Evolutionary conservation across 83 land plant genomes (phyloP), one percentile per base, ranked within the genome.

Genomic region (Picea abies): DNA sequence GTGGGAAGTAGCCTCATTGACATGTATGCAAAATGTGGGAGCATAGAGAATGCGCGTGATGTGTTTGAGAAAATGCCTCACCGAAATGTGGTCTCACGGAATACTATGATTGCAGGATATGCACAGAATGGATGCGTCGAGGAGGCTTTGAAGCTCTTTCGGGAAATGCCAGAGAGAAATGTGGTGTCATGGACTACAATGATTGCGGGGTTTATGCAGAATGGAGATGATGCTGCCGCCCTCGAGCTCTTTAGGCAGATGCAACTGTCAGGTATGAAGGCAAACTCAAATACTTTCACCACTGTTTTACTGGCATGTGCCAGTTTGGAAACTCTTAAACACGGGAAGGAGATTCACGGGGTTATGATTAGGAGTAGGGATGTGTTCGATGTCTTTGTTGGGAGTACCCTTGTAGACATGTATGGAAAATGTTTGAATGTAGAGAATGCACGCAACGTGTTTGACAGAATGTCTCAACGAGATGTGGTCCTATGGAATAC

Each of bases 71-170:
- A 12, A 82, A 88, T 41, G 90, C 89, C 0, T 44, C 19, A 75
- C 47, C 89, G 83, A 6, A 85, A 92, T 81, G 88, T 90, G n/a
- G 78, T 92, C 44, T 86, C 87, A 3, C 89, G 86, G 83, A 92
- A 90, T 70, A 87, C 91, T 60, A 79, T 90, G 25, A 84, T 92
- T 1, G 90, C 88, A 62, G 87, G 90, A 92, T 92, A 92, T 78
- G 88, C 85, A 14, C 90, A 92, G 64, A 90, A 89, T 75, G 90
- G 85, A 1, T 72, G 47, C 15, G 63, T 92, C 14, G 65, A 71
- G 12, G 81, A 85, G 23, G 81, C 92, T 12, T 82, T 64, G 2
- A 73, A 78, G 29, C 85, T 90, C 7, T 92, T 92, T 76, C 87
- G 88, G 72, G 25, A 83, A 83, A 86, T 90, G 89, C 77, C 81